A percentile compares a stretch with the other conserved stretches of the same genome.
Evolutionary conservation across 805 yeast species (phyloP).

Genomic region (Lipomyces yamadae): DNA sequence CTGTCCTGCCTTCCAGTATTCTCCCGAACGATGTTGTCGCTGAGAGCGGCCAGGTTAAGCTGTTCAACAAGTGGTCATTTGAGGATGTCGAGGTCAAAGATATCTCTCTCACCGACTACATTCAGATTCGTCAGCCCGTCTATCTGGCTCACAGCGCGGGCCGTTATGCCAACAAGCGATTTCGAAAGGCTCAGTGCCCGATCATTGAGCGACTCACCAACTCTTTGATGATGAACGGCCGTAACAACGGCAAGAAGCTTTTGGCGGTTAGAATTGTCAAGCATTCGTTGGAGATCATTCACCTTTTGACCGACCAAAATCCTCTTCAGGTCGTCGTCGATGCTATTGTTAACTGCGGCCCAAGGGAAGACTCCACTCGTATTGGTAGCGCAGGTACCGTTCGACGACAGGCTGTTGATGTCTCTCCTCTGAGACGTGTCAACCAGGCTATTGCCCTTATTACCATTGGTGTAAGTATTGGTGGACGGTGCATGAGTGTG

Average conservation of each 20-base stretch:
- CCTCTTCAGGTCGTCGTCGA: conserved; percentile 99
- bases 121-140: conserved; percentile 96
- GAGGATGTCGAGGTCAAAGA: conserved; percentile 98
- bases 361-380: conserved; percentile 99
- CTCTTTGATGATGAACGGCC: conserved; percentile 99
- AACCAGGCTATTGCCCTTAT: conserved; percentile 98
- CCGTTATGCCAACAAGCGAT: conserved; percentile 98
- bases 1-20: conserved; percentile 61
- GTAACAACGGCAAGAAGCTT: conserved; percentile 99
- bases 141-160: conserved; percentile 99
- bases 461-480: conserved; percentile 79
- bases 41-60: conserved; percentile 94
- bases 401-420: conserved; percentile 99
- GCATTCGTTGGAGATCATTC: conserved; percentile 98
- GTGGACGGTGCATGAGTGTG: conserved; percentile 43
- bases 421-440: conserved; percentile 99
- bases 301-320: conserved; percentile 98
- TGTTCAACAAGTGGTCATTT: conserved; percentile 99
- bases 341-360: conserved; percentile 99
- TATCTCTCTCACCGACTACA: conserved; percentile 96
- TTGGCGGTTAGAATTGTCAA: conserved; percentile 99
- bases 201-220: conserved; percentile 98
- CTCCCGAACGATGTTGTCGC: conserved; percentile 96
- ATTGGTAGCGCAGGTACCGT: conserved; percentile 99
- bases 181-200: conserved; percentile 99